A percentile compares a stretch with the other conserved stretches of the same genome.
phyloP scores from a whole-genome alignment of 2,329 filamentous ascomycete species.

The Ophiostoma fasciatum region DNA sequence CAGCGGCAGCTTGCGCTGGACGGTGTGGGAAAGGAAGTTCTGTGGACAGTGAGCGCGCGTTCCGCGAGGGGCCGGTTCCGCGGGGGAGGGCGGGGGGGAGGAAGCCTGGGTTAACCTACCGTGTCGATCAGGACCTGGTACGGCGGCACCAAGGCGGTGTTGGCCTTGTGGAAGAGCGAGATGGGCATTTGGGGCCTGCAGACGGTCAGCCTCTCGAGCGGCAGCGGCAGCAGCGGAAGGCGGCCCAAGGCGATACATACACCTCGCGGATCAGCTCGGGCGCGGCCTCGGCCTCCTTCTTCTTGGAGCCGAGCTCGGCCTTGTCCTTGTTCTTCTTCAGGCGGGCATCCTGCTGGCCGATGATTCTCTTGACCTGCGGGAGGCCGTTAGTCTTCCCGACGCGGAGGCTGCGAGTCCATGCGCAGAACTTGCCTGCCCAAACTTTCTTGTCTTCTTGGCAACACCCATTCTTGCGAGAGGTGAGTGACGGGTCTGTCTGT shows the following conservation, averaged over 20 bases:
- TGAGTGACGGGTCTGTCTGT: too few relatives aligned
- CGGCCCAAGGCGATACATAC: too few relatives aligned
- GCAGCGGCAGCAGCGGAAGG: too few relatives aligned
- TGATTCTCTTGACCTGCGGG: conserved; percentile 58
- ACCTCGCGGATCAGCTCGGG: conserved; percentile 12
- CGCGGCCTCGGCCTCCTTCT: conserved; percentile 22
- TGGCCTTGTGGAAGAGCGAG: conserved; percentile 15
- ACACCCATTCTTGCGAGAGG: too few relatives aligned
- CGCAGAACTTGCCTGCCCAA: conserved; percentile 36
- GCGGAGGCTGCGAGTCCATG: too few relatives aligned
- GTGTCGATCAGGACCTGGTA: conserved; percentile 15
- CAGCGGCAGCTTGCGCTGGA: conserved; percentile 73
- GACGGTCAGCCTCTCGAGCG: too few relatives aligned
- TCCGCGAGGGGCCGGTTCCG: too few relatives aligned
- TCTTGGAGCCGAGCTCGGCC: conserved; percentile 28
- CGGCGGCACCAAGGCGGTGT: conserved; percentile 13
- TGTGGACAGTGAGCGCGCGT: not conserved
- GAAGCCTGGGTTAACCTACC: too few relatives aligned
- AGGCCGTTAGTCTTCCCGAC: not conserved
- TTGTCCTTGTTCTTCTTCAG: conserved; percentile 69
- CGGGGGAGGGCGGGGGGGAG: too few relatives aligned
- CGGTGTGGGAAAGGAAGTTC: conserved; percentile 82
- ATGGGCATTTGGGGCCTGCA: conserved; percentile 12
- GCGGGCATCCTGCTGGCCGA: conserved; percentile 65
- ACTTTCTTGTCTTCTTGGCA: conserved; percentile 84